phyloP scores from a whole-genome alignment of 2,329 filamentous ascomycete genomes.

The Pseudogymnoascus pannorum region DNA sequence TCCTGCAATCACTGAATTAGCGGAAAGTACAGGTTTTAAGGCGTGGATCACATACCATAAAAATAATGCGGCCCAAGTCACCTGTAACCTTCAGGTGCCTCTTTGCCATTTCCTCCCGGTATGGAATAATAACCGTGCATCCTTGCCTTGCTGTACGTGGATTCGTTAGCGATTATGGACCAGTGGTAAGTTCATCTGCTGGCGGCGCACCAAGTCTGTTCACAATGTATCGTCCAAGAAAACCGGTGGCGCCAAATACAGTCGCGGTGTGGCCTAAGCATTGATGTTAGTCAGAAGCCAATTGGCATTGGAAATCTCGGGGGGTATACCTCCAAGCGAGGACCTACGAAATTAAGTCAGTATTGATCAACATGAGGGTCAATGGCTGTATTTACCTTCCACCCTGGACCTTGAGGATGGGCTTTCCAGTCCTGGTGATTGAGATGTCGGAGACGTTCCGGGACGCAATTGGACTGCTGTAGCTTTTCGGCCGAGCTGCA shows the following conservation, averaged over 20 bases:
- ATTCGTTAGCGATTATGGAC: slow-evolving; percentile 18
- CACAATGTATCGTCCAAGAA: slow-evolving; percentile 94
- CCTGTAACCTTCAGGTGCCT: slow-evolving; percentile 94
- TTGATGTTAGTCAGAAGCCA: slow-evolving; percentile 20
- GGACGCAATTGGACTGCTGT: slow-evolving; percentile 40
- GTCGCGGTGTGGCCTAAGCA: slow-evolving; percentile 81
- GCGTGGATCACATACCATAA: slow-evolving; percentile 51
- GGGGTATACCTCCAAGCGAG: slow-evolving; percentile 68
- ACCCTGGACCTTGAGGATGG: slow-evolving; percentile 79
- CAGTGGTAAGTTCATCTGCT: slow-evolving; percentile 12
- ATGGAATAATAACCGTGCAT: slow-evolving; percentile 90
- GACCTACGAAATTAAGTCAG: slow-evolving; percentile 45
- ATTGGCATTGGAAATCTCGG: slow-evolving; percentile 17
- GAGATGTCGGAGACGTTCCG: slow-evolving; percentile 69
- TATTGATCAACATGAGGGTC: background rate
- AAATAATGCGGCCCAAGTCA: slow-evolving; percentile 82
- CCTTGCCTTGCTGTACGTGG: slow-evolving; percentile 67
- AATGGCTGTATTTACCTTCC: slow-evolving; percentile 62
- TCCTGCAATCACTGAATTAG: slow-evolving; percentile 47
- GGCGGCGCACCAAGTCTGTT: slow-evolving; percentile 68
- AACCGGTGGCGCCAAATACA: slow-evolving; percentile 95
- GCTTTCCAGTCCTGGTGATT: slow-evolving; percentile 94
- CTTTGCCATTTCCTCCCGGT: slow-evolving; percentile 96
- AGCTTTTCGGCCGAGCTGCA: slow-evolving; percentile 44
- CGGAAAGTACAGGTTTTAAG: background rate